Percentiles rank a stretch among this genome's conserved stretches.
Evolutionary conservation across 805 yeast species (phyloP).

Genomic region (Kodamaea nitidulidarum): DNA sequence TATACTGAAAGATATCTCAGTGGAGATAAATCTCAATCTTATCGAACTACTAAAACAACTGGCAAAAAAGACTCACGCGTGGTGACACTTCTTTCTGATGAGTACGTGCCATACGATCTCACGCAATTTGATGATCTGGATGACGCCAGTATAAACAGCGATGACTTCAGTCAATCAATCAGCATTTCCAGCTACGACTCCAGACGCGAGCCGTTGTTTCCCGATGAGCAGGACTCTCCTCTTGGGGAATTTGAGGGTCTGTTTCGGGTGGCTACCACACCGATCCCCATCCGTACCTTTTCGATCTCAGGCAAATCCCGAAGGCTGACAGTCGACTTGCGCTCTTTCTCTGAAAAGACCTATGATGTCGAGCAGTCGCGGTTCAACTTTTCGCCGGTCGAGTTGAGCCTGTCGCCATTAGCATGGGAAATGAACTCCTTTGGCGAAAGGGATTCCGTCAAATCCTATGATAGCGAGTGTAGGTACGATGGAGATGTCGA

Average conservation of each 20-base stretch:
- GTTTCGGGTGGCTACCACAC: neutral
- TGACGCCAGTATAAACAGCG: conserved; percentile 1
- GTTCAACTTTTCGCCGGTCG: conserved; percentile 1
- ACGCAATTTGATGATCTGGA: conserved; percentile 7
- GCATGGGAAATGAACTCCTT: neutral
- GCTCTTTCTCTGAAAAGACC: neutral
- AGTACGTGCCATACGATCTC: conserved; percentile 10
- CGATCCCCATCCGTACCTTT: conserved; percentile 7
- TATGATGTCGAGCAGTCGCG: neutral
- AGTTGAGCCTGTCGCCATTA: neutral
- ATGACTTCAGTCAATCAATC: conserved; percentile 1
- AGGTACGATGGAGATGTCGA: too few relatives aligned
- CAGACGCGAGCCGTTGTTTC: conserved; percentile 7
- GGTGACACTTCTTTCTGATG: conserved; percentile 7
- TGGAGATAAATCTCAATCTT: too few relatives aligned
- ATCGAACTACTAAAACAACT: neutral
- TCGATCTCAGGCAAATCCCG: conserved; percentile 1
- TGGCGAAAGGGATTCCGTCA: too few relatives aligned
- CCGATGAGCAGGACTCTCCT: conserved; percentile 4
- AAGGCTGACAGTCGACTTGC: conserved; percentile 5
- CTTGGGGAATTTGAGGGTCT: conserved; percentile 1
- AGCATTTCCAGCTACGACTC: neutral
- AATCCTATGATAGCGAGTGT: too few relatives aligned
- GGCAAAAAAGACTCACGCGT: neutral
- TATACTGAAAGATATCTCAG: too few relatives aligned